Percentiles rank a stretch among this genome's conserved stretches.
These are phyloP conservation scores for Fusarium lyarnte DNA, from an alignment of 2,329 filamentous ascomycete genomes.

Conservation along the genomic window DNA sequence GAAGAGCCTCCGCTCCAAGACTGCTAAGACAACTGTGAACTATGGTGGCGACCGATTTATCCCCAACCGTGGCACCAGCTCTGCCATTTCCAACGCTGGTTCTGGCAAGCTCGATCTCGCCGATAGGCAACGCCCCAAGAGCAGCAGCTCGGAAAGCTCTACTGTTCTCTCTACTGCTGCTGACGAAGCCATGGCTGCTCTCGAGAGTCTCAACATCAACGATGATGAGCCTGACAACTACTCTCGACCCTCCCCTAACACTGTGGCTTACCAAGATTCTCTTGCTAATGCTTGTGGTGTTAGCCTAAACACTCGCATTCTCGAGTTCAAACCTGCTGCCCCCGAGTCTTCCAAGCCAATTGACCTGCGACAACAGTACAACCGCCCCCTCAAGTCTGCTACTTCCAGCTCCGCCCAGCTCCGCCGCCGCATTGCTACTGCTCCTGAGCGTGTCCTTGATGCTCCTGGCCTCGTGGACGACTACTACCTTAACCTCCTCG, in stretches of 20 bases:
- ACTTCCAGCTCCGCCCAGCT: slow-evolving; percentile 82
- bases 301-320: slow-evolving; percentile 91
- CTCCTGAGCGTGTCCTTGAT: slow-evolving; percentile 94
- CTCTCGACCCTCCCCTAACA: slow-evolving; percentile 84
- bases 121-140: slow-evolving; percentile 79
- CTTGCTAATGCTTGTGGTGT: slow-evolving; percentile 92
- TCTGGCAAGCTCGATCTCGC: slow-evolving; percentile 81
- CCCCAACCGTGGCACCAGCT: slow-evolving; percentile 90
- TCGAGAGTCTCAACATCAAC: slow-evolving; percentile 80
- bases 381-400: slow-evolving; percentile 87
- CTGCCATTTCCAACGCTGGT: slow-evolving; percentile 83
- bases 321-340: slow-evolving; percentile 98
- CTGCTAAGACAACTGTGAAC: slow-evolving; percentile 81
- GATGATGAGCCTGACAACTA: slow-evolving; percentile 76
- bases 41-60: slow-evolving; percentile 94
- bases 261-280: slow-evolving; percentile 90
- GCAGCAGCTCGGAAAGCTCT: slow-evolving; percentile 75
- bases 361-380: slow-evolving; percentile 97
- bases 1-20: slow-evolving; percentile 65
- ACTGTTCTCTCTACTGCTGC: slow-evolving; percentile 79
- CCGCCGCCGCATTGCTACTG: slow-evolving; percentile 90
- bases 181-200: slow-evolving; percentile 80
- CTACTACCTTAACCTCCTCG: slow-evolving; percentile 98
- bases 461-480: slow-evolving; percentile 96
- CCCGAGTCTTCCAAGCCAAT: slow-evolving; percentile 98